Conservation (phyloP, 768 basidiomycete genomes). For the Lactarius vividus region DNA sequence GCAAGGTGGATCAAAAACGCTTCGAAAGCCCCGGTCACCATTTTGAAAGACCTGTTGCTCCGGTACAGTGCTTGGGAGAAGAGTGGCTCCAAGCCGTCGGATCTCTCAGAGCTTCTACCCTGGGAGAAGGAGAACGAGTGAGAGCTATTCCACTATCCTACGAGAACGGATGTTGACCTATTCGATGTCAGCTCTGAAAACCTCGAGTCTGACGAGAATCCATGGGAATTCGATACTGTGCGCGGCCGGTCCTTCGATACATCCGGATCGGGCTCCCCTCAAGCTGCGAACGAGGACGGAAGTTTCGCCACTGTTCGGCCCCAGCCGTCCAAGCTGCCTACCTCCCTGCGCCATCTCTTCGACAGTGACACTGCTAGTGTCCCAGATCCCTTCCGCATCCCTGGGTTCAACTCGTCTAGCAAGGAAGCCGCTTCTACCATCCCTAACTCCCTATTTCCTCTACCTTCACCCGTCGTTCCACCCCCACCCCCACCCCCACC, state of each 20-base stretch:
- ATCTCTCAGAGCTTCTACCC: slow-evolving; percentile 60
- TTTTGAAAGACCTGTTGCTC: slow-evolving; percentile 76
- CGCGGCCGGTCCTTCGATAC: slow-evolving; percentile 39
- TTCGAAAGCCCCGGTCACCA: slow-evolving; percentile 61
- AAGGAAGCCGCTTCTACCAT: slow-evolving; percentile 28
- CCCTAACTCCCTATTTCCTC: slow-evolving; percentile 26
- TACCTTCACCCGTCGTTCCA: slow-evolving; percentile 36
- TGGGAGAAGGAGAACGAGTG: slow-evolving; percentile 68
- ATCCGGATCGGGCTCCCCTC: slow-evolving; percentile 8
- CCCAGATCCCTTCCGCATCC: slow-evolving; percentile 44
- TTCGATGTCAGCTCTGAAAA: slow-evolving; percentile 28
- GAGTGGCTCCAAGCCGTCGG: slow-evolving; percentile 34
- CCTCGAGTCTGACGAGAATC: slow-evolving; percentile 35
- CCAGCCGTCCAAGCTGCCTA: slow-evolving; percentile 56
- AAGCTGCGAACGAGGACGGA: slow-evolving; percentile 10
- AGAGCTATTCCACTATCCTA: slow-evolving; percentile 20
- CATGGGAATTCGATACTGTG: slow-evolving; percentile 80
- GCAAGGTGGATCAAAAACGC: slow-evolving; percentile 87
- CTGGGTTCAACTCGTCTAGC: slow-evolving; percentile 34
- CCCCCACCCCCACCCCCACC: slow-evolving; percentile 41
- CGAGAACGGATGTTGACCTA: slow-evolving; percentile 29
- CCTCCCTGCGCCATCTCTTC: slow-evolving; percentile 77
- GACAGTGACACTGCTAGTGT: slow-evolving; percentile 48
- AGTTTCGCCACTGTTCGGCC: slow-evolving; percentile 50
- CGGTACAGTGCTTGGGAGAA: slow-evolving; percentile 73